Evolutionary conservation across 2,329 filamentous ascomycete species (phyloP), one percentile per base, ranked within the genome.

Genomic region (Penicillium nordicum): DNA sequence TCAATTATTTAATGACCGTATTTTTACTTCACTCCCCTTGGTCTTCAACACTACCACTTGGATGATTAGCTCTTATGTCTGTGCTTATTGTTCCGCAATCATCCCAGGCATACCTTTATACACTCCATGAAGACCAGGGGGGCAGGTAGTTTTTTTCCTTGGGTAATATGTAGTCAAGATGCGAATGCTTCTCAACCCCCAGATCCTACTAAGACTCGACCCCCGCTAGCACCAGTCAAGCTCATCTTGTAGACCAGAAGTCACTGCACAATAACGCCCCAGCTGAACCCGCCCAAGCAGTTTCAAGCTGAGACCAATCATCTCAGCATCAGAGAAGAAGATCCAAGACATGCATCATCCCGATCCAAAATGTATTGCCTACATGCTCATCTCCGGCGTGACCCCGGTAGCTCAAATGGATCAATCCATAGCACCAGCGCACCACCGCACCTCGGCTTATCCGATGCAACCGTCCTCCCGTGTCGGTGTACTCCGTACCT

Each of bases 1-100:
- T 58, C 54, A 68, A 63, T 63, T 60, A 64, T 63, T 63, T 62
- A 59, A 66, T 65, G 64, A 63, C 43, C 62, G 63, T 66, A 66
- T 53, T 56, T 56, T 55, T 52, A 21, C 30, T 45, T 30, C 23
- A 36, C 52, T 16, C 45, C 44, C 50, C 41, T 51, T 29, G 55
- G 44, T 57, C 34, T 51, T 44, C 46, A 18, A 44, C 29, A 12
- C 10, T 34, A 11, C 38, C 29, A 34, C 29, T 11, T 36, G 45
- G 52, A 12, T 46, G 16, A 14, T 48, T 42, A 36, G 36, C n/a
- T 58, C 21, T 43, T n/a, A 3, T 45, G 12, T 34, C 12, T 30
- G 21, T 21, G 21, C 3, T 55, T 4, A 4, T 36, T 16, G 32
- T 21, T 32, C 16, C 1, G 10, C 29, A 25, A 16, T 30, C 40